These are phyloP conservation scores for Mrakiaceae sp. DNA, from an alignment of 1,284 basidiomycete genomes.

Conservation along the genomic window DNA sequence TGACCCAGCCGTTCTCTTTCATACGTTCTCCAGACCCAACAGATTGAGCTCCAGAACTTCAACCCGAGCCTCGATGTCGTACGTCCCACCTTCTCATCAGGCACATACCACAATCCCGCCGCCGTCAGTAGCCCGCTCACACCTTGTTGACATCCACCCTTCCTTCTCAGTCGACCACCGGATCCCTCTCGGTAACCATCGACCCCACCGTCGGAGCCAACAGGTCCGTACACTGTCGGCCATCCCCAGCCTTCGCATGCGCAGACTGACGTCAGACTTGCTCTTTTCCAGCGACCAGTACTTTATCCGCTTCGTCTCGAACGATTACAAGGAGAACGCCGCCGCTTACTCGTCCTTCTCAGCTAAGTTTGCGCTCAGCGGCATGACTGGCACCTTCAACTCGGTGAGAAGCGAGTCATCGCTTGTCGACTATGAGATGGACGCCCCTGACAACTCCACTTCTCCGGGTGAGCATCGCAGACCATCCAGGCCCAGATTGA, in stretches of 20 bases:
- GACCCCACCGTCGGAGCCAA: constrained; percentile 48
- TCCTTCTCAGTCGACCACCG: constrained; percentile 28
- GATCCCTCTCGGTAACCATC: constrained; percentile 45
- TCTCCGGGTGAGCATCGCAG: too few relatives aligned
- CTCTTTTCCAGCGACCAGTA: constrained; percentile 26
- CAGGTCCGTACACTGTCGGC: constrained; percentile 42
- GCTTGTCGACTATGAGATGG: too few relatives aligned
- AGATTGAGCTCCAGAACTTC: constrained; percentile 43
- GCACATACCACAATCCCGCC: too few relatives aligned
- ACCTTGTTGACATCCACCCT: too few relatives aligned
- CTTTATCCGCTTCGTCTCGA: constrained; percentile 59
- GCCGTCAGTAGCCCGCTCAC: too few relatives aligned
- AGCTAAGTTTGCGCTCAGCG: constrained; percentile 46
- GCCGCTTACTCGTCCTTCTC: constrained; percentile 56
- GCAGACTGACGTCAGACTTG: neutral
- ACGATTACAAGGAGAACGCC: constrained; percentile 40
- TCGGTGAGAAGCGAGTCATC: constrained; percentile 17
- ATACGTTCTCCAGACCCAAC: constrained; percentile 38
- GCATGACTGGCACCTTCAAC: constrained; percentile 46
- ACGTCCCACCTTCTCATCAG: too few relatives aligned
- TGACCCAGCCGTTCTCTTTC: neutral
- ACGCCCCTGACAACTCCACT: too few relatives aligned
- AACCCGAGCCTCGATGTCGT: constrained; percentile 44
- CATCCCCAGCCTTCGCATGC: neutral
- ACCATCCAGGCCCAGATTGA: constrained; percentile 45